phyloP scores from a whole-genome alignment of 352 stramenopile genomes.

The Peronospora destructor region DNA sequence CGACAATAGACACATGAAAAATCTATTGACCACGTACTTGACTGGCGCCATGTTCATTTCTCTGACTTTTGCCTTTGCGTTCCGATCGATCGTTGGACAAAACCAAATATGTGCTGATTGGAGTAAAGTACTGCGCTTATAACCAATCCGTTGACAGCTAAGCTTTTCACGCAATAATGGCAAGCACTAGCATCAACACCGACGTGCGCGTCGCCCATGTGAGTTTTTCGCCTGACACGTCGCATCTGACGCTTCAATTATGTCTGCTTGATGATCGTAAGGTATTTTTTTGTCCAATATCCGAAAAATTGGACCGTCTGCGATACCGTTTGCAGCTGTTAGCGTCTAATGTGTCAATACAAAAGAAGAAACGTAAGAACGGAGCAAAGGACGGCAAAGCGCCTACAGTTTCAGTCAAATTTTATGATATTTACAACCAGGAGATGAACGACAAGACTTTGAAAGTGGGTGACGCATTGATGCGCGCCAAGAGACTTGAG shows the following conservation, averaged over 20 bases:
- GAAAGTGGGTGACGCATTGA: constrained; percentile 41
- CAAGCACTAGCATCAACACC: background rate
- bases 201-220: constrained; percentile 39
- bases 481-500: constrained; percentile 33
- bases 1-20: constrained; percentile 6
- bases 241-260: constrained; percentile 49
- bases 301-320: constrained; percentile 49
- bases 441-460: constrained; percentile 32
- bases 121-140: background rate
- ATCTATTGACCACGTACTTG: constrained; percentile 16
- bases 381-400: background rate
- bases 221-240: constrained; percentile 31
- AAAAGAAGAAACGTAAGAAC: constrained; percentile 20
- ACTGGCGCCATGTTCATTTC: constrained; percentile 11
- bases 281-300: constrained; percentile 36
- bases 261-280: constrained; percentile 41
- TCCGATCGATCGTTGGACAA: constrained; percentile 5
- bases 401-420: constrained; percentile 34
- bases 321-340: constrained; percentile 55
- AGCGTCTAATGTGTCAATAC: constrained; percentile 14
- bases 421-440: constrained; percentile 26
- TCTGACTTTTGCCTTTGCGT: background rate
- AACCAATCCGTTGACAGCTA: background rate
- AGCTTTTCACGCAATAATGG: constrained; percentile 3
- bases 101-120: background rate